A percentile compares a stretch with the other conserved stretches of the same genome.
These are phyloP conservation scores for Salix suchowensis DNA, from an alignment of 345 rosid genomes.

Conservation along the genomic window DNA sequence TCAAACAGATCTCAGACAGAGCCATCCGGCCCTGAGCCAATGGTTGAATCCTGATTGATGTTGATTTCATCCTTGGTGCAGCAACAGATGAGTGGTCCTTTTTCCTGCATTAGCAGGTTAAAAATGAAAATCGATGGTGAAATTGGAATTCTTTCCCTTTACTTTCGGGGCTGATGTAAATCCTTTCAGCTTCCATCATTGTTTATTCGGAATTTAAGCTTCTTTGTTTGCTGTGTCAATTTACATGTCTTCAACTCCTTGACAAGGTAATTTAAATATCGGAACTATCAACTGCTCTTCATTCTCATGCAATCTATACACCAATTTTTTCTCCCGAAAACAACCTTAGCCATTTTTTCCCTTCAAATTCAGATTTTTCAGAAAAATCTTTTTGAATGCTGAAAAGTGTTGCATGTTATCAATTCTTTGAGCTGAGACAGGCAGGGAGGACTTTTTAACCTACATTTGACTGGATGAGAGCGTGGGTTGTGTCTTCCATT, in stretches of 20 bases:
- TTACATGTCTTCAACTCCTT: neutral
- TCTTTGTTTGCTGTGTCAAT: neutral
- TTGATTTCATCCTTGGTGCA: neutral
- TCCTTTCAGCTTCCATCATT: slow-evolving; percentile 19
- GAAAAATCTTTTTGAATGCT: neutral
- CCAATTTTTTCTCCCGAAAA: neutral
- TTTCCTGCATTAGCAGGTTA: neutral
- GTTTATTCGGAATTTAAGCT: neutral
- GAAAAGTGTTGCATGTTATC: neutral
- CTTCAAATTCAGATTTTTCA: neutral
- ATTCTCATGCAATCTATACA: neutral
- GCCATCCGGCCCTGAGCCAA: slow-evolving; percentile 80
- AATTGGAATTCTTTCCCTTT: slow-evolving; percentile 6
- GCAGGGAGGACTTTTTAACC: neutral
- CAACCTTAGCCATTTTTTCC: neutral
- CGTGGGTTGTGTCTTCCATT: neutral
- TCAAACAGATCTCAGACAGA: slow-evolving; percentile 47
- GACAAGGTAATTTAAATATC: neutral
- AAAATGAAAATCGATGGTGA: neutral
- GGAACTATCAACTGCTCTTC: neutral
- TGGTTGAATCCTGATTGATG: slow-evolving; percentile 68
- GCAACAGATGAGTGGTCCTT: slow-evolving; percentile 8
- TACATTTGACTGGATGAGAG: too few relatives aligned
- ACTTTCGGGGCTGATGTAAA: slow-evolving; percentile 18
- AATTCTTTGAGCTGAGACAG: neutral